These are phyloP conservation scores for Lophiostoma macrostomum DNA, from an alignment of 495 filamentous ascomycete species.

Conservation along the genomic window DNA sequence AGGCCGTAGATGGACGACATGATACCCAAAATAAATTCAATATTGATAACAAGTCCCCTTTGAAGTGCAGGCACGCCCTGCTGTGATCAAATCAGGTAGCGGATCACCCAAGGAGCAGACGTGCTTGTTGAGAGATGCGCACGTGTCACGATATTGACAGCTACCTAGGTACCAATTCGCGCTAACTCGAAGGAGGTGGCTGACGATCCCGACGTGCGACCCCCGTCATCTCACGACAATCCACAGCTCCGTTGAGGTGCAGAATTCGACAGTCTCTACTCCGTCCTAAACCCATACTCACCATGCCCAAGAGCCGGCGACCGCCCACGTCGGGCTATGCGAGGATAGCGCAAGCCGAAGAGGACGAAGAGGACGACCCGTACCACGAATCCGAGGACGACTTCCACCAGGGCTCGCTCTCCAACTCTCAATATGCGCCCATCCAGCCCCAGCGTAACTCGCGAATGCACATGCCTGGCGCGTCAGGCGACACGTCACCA, in stretches of 20 bases:
- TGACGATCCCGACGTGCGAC: neutral
- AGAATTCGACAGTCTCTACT: no score
- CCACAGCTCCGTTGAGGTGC: neutral
- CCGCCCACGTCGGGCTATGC: constrained; percentile 88
- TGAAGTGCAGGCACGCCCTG: no score
- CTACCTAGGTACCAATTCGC: no score
- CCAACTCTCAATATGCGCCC: constrained; percentile 68
- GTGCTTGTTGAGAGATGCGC: neutral
- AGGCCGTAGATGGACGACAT: neutral
- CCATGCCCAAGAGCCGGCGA: constrained; percentile 53
- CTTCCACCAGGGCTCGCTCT: constrained; percentile 44
- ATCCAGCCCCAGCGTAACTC: constrained; percentile 61
- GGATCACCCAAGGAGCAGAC: neutral
- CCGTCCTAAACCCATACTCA: neutral
- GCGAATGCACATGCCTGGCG: constrained; percentile 55
- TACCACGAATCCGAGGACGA: constrained; percentile 70
- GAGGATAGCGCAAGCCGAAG: constrained; percentile 85
- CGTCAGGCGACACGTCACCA: constrained; percentile 40
- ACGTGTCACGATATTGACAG: constrained; percentile 2
- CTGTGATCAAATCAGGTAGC: neutral
- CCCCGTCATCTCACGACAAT: neutral
- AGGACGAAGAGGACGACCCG: constrained; percentile 50
- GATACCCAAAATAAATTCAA: neutral
- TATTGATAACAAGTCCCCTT: no score
- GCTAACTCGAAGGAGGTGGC: neutral